Conservation (phyloP, 2,329 filamentous ascomycete genomes). For the Fusarium armeniacum region DNA sequence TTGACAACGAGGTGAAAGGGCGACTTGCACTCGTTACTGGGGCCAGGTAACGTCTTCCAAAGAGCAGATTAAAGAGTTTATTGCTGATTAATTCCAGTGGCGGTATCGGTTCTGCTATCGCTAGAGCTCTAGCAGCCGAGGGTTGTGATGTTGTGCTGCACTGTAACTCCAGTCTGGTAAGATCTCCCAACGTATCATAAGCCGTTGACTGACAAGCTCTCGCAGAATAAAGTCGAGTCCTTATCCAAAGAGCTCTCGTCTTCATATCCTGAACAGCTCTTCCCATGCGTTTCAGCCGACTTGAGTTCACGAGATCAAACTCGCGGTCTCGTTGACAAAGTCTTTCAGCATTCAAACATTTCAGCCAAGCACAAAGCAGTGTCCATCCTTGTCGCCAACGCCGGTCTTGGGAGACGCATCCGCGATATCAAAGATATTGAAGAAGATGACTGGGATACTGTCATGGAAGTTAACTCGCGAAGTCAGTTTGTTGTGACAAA, state of each 20-base stretch:
- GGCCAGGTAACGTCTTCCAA: conserved; percentile 15
- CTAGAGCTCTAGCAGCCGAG: conserved; percentile 24
- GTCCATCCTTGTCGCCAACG: conserved; percentile 54
- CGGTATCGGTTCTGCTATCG: conserved; percentile 33
- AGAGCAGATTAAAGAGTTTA: rapidly evolving
- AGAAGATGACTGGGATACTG: conserved; percentile 56
- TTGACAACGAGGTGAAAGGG: conserved; percentile 30
- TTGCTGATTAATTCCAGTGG: conserved; percentile 5
- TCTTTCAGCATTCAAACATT: conserved; percentile 2
- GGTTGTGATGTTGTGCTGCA: conserved; percentile 38
- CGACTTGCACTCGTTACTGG: conserved; percentile 37
- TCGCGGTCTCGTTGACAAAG: conserved; percentile 16
- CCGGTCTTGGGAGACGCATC: conserved; percentile 53
- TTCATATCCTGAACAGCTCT: conserved; percentile 8
- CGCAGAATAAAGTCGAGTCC: conserved; percentile 29
- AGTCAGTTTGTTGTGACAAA: conserved; percentile 56
- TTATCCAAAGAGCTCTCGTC: conserved; percentile 14
- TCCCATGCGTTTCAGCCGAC: conserved; percentile 28
- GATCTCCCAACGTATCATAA: rapidly evolving
- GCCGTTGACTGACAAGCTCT: rapidly evolving
- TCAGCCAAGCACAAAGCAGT: conserved; percentile 42
- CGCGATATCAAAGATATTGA: conserved; percentile 53
- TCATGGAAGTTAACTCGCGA: conserved; percentile 54
- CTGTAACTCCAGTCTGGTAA: conserved; percentile 30
- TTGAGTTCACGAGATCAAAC: conserved; percentile 31